Evolutionary conservation across 345 rosid genomes (phyloP), one percentile per base, ranked within the genome.

Genomic region (Citrus maxima): DNA sequence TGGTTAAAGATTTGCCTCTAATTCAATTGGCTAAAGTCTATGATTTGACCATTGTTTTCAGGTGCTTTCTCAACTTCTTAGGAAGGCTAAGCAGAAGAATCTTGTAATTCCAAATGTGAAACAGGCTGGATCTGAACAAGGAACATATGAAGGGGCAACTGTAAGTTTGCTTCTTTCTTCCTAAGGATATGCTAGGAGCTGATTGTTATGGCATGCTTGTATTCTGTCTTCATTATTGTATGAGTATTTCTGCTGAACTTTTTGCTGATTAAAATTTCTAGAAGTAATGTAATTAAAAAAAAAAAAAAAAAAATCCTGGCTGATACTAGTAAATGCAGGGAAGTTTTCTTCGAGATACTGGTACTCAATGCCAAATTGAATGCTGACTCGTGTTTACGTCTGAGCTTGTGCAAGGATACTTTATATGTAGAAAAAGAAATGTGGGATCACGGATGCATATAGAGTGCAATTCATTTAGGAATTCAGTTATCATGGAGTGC

Each of bases 21-120:
- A 30, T 58, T 77, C 6, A 30, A 46, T 28, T 56, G 16, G 25
- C 35, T 77, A 68, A 69, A 59, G 21, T 74, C 42, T 73, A 64
- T 42, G 70, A 72, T 67, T 67, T 68, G 16, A 75, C 38, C 13
- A 12, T 78, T 67, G 30, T 72, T 65, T 49, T 59, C 85, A 96
- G 99, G 99, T 96, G 74, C 93, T 96, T 77, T 96, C 99, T 76
- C 99, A 96, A 86, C 97, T 96, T 82, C 89, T 96, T 75, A 89
- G 99, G 89, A 96, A 96, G 89, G 92, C 97, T 71, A 94, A 93
- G 81, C 93, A 96, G 81, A 96, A 87, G 82, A 82, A 86, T 82
- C 86, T 96, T 68, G 94, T 96, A 78, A 85, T 96, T 85, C 99
- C 98, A 30, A 93, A 93, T 89, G 94, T 83, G 65, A 94, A 94